Base-by-base conservation (phyloP, 345 rosid species). In the Euphorbia pulcherrima region DNA sequence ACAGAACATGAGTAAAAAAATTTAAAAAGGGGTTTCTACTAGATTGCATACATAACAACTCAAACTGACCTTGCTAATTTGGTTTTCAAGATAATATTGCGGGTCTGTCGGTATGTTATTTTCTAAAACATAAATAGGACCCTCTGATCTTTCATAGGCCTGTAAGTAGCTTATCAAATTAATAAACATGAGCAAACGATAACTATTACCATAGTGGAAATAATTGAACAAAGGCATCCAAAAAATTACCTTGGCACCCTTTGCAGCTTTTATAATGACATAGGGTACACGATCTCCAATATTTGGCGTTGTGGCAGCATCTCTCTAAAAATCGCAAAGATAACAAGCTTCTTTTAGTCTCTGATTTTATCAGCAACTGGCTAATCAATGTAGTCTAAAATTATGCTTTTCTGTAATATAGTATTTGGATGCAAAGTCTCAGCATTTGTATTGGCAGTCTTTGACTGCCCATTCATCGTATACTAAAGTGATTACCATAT, bases 221-320 rank as follows among this genome's bases (percentile, higher is more conserved):
- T 21, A 61, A 51, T 30, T 39, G 29, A 57, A 26, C 13, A 61
- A 35, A 5, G 62, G 27, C 3, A 27, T 26, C 16, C 44, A 26
- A 71, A 65, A 63, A 44, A 46, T 60, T 75, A 89, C 99, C 99
- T 91, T 94, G 67, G 99, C 99, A 53, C 99, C 99, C 84, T 91
- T 94, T 57, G 92, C 86, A 80, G 90, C 96, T 79, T 89, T 88
- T 66, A 94, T 75, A 60, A 91, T 89, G 73, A 94, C 99, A 73
- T 88, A 91, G 1, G 97, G 97, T 46, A 94, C 99, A 33, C 97
- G 90, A 80, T 94, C 99, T 78, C 99, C 99, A 75, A 94, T 92
- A 81, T 80, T 91, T 78, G 99, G 99, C 24, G 97, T 97, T 68
- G 99, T 94, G 47, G 97, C 97, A 75, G 99, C 82, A 82, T 94